phyloP scores from a whole-genome alignment of 1,284 basidiomycete species.

The Tilletia indica region DNA sequence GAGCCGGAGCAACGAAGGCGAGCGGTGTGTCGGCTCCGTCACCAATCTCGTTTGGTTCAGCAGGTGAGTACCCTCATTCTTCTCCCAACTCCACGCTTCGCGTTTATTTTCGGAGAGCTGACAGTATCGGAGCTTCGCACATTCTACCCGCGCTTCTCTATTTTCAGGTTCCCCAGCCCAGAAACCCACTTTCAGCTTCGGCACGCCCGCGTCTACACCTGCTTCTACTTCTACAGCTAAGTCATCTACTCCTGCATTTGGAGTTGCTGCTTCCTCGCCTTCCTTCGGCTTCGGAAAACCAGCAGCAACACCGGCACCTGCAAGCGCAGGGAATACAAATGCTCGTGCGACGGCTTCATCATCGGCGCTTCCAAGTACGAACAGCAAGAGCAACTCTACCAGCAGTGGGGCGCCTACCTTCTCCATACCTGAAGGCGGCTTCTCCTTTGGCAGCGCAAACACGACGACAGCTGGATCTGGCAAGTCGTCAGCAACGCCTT shows the following conservation, averaged over 20 bases:
- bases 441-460: constrained; percentile 4
- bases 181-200: constrained; percentile 13
- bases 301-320: neutral
- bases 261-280: neutral
- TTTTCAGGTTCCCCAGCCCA: neutral
- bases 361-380: neutral
- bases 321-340: neutral
- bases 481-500: neutral
- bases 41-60: constrained; percentile 1
- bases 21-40: neutral
- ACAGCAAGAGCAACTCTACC: neutral
- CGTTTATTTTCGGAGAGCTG: too few species aligned
- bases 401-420: neutral
- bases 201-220: neutral
- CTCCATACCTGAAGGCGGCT: constrained; percentile 5
- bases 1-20: neutral
- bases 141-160: too few species aligned
- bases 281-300: neutral
- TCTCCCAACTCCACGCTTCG: too few species aligned
- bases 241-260: neutral
- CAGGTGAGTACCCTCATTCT: neutral
- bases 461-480: neutral
- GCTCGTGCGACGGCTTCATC: too few species aligned
- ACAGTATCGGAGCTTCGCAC: too few species aligned
- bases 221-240: neutral